phyloP scores from a whole-genome alignment of 768 basidiomycete species.

The Kwoniella botswanensis region DNA sequence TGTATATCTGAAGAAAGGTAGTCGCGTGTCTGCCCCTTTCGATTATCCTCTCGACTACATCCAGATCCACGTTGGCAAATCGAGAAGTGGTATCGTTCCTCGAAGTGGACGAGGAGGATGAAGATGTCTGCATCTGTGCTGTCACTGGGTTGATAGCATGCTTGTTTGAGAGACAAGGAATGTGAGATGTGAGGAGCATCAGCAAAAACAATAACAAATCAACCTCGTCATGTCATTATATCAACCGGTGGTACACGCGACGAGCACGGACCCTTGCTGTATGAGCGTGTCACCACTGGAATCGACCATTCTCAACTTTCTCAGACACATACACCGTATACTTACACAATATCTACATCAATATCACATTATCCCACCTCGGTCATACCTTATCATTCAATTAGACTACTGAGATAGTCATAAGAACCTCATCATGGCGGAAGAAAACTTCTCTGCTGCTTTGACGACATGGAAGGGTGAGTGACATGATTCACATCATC shows the following conservation, averaged over 20 bases:
- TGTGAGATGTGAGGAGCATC: not conserved
- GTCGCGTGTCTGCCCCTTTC: slow-evolving; percentile 41
- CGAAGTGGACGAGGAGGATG: slow-evolving; percentile 20
- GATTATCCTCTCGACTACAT: slow-evolving; percentile 48
- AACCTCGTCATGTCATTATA: not conserved
- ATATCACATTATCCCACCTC: not conserved
- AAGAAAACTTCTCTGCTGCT: slow-evolving; percentile 90
- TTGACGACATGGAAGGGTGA: slow-evolving; percentile 88
- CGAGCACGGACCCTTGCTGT: not conserved
- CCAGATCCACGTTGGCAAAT: slow-evolving; percentile 42
- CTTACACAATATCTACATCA: too few species aligned
- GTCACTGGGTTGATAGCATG: not conserved
- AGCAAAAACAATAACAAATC: slow-evolving; percentile 10
- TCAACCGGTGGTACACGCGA: not conserved
- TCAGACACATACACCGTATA: not conserved
- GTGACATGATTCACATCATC: slow-evolving; percentile 30
- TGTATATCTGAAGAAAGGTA: slow-evolving; percentile 47
- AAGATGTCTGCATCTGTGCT: slow-evolving; percentile 18
- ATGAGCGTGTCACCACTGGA: not conserved
- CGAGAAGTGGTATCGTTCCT: slow-evolving; percentile 16
- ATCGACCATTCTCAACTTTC: not conserved
- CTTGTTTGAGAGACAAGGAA: not conserved
- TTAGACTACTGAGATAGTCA: not conserved
- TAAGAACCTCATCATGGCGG: slow-evolving; percentile 55
- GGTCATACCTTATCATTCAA: not conserved